Base-by-base conservation (phyloP, 108 stramenopile species). In the Epithemia pelagica region DNA sequence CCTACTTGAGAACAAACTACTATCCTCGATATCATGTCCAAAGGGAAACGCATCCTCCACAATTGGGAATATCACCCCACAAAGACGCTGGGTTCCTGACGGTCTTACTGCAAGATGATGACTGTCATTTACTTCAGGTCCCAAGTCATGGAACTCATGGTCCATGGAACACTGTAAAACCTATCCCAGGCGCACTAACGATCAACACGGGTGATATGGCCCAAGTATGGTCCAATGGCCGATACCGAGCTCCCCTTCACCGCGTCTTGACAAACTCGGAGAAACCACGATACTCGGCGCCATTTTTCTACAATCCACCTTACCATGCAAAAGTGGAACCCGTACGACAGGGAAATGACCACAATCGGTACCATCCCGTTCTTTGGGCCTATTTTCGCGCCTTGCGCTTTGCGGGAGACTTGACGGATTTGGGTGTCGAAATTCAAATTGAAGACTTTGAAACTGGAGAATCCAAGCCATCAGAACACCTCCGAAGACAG, bases 121-220 rank as follows among this genome's bases (percentile, higher is more conserved):
- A 87, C 65, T 90, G 85, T 46, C 83, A 87, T 66, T 88, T 84
- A 0, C 71, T 85, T 0, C 92, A 96, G 69, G 95, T 95, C 1
- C 69, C 71, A 19, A 63, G 73, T 61, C 73, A 81, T 32, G 76
- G 79, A 30, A 73, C 74, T 15, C 64, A 78, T 8, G 76, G 68
- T 32, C 54, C 73, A 26, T 96, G 92, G 93, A 59, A 87, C 18
- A 83, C 88, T 2, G 82, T 95, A 8, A 74, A 80, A 25, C 96
- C 96, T 5, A 78, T 78, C 28, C 78, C 84, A 21, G 87, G 83
- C 18, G 73, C 94, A 20, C 74, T 96, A n/a, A 95, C 92, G 21
- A 95, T 96, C 56, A 96, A 96, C 65, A 94, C 93, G 29, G 96
- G 94, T 5, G 96, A 95, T 66, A 94, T 95, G 92, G 88, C 86